Evolutionary conservation across 768 basidiomycete species (phyloP), one percentile per base, ranked within the genome.

Genomic region (Mycena rebaudengoi): DNA sequence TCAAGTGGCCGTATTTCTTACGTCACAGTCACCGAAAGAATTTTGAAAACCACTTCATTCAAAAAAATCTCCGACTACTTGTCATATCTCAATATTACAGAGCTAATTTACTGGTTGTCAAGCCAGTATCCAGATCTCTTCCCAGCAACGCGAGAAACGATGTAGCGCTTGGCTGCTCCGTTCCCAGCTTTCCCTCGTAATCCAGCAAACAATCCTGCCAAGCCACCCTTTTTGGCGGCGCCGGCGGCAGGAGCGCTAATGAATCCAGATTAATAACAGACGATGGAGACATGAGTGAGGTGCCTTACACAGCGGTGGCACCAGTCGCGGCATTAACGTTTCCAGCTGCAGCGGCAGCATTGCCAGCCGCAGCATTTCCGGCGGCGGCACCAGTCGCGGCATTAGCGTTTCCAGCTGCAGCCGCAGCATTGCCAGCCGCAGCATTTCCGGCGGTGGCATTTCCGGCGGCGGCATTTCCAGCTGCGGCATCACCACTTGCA

Each of bases 101-200:
- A 37, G 18, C 35, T 50, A 7, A 43, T 43, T 50, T 54, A 65
- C 64, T 65, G 52, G 58, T 59, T 60, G 18, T 65, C 52, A 13
- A 67, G 57, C 66, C 62, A 68, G 58, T 60, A 46, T 4, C 66
- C 62, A 50, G 66, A 64, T 41, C 49, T 39, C 62, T 50, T 46
- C 33, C 66, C 66, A n/a, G 62, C 66, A 7, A 68, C 59, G 30
- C 66, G 66, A 29, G 66, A 61, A 40, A 45, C 49, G 16, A 68
- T 61, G 58, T 53, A 41, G 21, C 66, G 62, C 37, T 68, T 64
- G 3, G 62, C 49, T 2, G 53, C 14, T 2, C 16, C 58, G 13
- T 18, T 23, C 35, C 13, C 48, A 30, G 46, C 61, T 7, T 28
- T 25, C 53, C 53, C 51, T 14, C 55, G 45, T 4, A 62, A 37